These are phyloP conservation scores for Cornus kousa DNA, from an alignment of 148 eudicot species.

Conservation along the genomic window DNA sequence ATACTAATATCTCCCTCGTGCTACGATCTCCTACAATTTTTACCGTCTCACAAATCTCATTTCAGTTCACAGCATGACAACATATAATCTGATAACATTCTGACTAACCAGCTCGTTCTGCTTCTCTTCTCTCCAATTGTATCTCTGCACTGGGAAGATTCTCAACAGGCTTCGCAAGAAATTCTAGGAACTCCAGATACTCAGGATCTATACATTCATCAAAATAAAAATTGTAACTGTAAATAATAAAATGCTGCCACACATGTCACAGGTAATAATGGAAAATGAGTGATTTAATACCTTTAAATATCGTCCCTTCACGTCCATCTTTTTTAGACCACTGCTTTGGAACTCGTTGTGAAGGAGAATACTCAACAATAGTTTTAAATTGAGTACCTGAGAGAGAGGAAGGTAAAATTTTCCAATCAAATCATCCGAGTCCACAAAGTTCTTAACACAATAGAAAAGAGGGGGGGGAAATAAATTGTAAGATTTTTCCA, in stretches of 20 bases:
- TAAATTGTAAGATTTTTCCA: background rate
- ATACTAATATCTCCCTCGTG: background rate
- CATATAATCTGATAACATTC: background rate
- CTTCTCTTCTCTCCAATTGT: conserved; percentile 73
- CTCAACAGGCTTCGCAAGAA: conserved; percentile 55
- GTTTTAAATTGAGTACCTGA: conserved; percentile 58
- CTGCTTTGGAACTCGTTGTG: conserved; percentile 60
- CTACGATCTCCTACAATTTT: background rate
- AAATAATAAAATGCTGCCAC: conserved; percentile 2
- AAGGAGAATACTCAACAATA: conserved; percentile 65
- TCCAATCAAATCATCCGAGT: background rate
- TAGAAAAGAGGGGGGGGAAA: background rate
- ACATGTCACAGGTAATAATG: conserved; percentile 1
- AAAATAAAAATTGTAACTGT: background rate
- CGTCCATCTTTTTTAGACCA: conserved; percentile 62
- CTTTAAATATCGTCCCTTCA: conserved; percentile 59
- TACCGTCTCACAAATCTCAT: background rate
- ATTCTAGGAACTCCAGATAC: conserved; percentile 64
- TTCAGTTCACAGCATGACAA: background rate
- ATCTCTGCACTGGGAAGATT: conserved; percentile 77
- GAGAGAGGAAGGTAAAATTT: background rate
- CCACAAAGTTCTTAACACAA: background rate
- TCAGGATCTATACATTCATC: conserved; percentile 45
- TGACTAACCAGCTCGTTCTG: conserved; percentile 61
- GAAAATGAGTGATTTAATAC: conserved; percentile 23